phyloP scores from a whole-genome alignment of 1,284 basidiomycete genomes.

The Phaffia rhodozyma region DNA sequence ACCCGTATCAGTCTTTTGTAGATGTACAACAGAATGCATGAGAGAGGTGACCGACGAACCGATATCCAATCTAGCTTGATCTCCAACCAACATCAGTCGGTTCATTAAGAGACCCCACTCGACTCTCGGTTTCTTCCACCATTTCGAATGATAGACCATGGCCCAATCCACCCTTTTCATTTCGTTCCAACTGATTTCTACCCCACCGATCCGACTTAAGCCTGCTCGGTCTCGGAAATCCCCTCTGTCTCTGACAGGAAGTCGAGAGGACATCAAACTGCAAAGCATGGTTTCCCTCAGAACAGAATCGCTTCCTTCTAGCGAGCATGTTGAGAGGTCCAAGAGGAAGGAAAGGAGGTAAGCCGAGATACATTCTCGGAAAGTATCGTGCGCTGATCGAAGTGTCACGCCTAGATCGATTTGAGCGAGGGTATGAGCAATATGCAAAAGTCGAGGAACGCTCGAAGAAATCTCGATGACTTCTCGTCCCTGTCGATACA shows the following conservation, averaged over 20 bases:
- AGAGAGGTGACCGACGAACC: slow-evolving; percentile 40
- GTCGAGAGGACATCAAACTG: slow-evolving; percentile 2
- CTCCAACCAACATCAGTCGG: slow-evolving; percentile 57
- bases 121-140: slow-evolving; percentile 73
- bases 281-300: slow-evolving; percentile 19
- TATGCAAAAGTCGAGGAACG: slow-evolving; percentile 56
- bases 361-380: slow-evolving; percentile 72
- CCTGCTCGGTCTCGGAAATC: slow-evolving; percentile 23
- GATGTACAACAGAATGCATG: background rate
- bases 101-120: slow-evolving; percentile 73
- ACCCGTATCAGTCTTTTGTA: background rate
- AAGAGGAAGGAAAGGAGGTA: slow-evolving; percentile 75
- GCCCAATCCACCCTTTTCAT: slow-evolving; percentile 53
- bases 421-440: slow-evolving; percentile 65
- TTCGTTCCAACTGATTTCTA: background rate
- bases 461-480: slow-evolving; percentile 68
- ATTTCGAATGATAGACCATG: slow-evolving; percentile 60
- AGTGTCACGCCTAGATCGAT: slow-evolving; percentile 90
- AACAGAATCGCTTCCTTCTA: slow-evolving; percentile 44
- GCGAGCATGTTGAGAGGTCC: slow-evolving; percentile 56
- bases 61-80: slow-evolving; percentile 62
- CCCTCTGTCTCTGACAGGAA: slow-evolving; percentile 21
- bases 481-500: slow-evolving; percentile 52
- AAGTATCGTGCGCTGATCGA: slow-evolving; percentile 74
- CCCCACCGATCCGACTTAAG: slow-evolving; percentile 20